Evolutionary conservation across 108 stramenopile species (phyloP).

Genomic region (Nannochloropsis gaditana): DNA sequence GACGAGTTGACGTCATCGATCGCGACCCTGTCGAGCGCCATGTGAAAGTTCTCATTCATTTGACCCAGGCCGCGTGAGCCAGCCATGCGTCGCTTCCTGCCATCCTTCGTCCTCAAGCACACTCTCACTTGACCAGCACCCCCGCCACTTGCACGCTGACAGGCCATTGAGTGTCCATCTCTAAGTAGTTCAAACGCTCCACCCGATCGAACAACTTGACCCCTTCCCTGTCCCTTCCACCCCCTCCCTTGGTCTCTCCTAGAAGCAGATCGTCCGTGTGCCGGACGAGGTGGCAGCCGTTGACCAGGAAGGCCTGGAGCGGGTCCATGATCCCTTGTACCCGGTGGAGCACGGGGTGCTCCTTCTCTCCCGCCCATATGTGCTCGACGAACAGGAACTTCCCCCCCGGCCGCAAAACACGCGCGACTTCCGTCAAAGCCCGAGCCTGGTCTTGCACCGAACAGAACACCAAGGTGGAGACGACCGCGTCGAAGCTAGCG

Average conservation of each 20-base stretch:
- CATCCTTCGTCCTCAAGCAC: too few relatives aligned
- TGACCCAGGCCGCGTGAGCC: too few relatives aligned
- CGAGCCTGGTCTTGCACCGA: slow-evolving; percentile 25
- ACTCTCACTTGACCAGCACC: slow-evolving; percentile 35
- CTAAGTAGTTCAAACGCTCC: slow-evolving; percentile 30
- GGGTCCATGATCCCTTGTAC: neutral
- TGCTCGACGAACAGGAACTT: slow-evolving; percentile 42
- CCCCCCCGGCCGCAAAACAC: slow-evolving; percentile 40
- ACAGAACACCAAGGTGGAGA: slow-evolving; percentile 42
- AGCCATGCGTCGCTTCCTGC: too few relatives aligned
- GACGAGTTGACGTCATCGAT: too few relatives aligned
- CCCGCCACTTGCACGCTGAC: slow-evolving; percentile 37
- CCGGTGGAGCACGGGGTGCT: neutral
- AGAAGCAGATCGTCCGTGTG: slow-evolving; percentile 29
- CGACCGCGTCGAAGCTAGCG: slow-evolving; percentile 35
- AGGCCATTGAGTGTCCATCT: slow-evolving; percentile 34
- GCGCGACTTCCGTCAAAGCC: slow-evolving; percentile 34
- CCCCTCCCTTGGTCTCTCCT: neutral
- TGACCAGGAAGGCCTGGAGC: slow-evolving; percentile 32
- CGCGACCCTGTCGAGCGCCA: too few relatives aligned
- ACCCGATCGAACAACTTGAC: slow-evolving; percentile 30
- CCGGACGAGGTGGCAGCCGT: slow-evolving; percentile 40
- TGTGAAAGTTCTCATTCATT: too few relatives aligned
- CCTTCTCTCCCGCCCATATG: slow-evolving; percentile 13
- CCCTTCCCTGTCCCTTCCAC: neutral